These are phyloP conservation scores for Vaccinium darrowii DNA, from an alignment of 148 eudicot species.

Conservation along the genomic window DNA sequence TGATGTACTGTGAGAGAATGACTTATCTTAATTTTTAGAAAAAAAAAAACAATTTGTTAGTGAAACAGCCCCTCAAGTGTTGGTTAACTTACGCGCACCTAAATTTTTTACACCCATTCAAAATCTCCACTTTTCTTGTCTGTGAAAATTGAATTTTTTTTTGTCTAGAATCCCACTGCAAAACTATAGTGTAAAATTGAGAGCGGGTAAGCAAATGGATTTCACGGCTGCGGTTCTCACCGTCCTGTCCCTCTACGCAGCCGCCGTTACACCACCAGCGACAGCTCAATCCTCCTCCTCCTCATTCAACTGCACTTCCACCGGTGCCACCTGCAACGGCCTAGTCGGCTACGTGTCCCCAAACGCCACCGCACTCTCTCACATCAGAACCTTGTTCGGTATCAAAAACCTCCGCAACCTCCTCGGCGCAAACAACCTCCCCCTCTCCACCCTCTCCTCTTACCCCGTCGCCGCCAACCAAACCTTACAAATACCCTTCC, in stretches of 20 bases:
- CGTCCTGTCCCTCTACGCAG: not conserved
- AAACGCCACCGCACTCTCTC: conserved; percentile 57
- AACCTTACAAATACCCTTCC: conserved; percentile 61
- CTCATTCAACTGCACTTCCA: conserved; percentile 44
- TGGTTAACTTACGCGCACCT: too few relatives aligned
- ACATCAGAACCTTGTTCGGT: conserved; percentile 49
- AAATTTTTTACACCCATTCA: too few relatives aligned
- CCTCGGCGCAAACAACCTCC: conserved; percentile 64
- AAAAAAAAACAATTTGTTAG: too few relatives aligned
- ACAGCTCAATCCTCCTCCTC: not conserved
- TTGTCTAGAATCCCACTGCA: not conserved
- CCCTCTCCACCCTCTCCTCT: conserved; percentile 33
- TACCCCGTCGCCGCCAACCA: conserved; percentile 22
- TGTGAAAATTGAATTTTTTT: too few relatives aligned
- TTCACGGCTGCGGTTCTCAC: not conserved
- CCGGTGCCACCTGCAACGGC: conserved; percentile 40
- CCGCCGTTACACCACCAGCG: not conserved
- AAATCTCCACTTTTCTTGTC: too few relatives aligned
- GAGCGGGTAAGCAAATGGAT: not conserved
- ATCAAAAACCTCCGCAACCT: conserved; percentile 41
- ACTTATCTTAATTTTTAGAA: too few relatives aligned
- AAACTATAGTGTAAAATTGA: not conserved
- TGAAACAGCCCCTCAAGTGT: too few relatives aligned
- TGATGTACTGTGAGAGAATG: too few relatives aligned
- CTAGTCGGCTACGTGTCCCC: conserved; percentile 53